Evolutionary conservation across 805 yeast genomes (phyloP), one percentile per base, ranked within the genome.

Genomic region (Grigorovia yakushimaensis): DNA sequence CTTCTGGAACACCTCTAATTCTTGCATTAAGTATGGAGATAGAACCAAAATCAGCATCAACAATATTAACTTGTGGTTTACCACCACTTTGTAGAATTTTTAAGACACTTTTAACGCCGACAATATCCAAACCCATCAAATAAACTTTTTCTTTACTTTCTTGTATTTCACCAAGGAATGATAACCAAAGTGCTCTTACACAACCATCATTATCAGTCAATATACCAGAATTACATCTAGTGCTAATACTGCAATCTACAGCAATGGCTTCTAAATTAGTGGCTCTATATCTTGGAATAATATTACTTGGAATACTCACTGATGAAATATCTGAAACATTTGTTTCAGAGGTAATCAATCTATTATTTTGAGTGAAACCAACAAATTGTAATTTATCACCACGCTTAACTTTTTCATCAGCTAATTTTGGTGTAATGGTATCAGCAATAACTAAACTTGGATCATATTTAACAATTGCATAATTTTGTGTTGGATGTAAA

Each of bases 401-500:
- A 60, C 88, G 79, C 51, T 75, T 70, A 56, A 88, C 70, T 33
- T 84, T 81, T 6, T 54, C 61, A 5, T 65, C 54, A 42, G 82
- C 69, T 53, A 87, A 76, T 47, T 71, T 70, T 4, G 95, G 93
- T 1, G 94, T 76, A 41, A 70, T 66, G 8, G 87, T 77, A 39
- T 83, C 84, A 2, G 95, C 89, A 20, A 74, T 62, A 15, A 89
- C 82, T 44, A 87, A 67, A 4, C 70, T 57, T 8, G 96, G 88
- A 60, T 89, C 95, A 62, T 87, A 89, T 61, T 85, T 78, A 22
- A 89, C 72, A 48, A 88, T 78, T 1, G 94, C 88, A 64, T 84
- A 88, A 55, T 88, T 88, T 55, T 83, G 86, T 36, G 86, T 78
- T 33, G 97, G 96, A 61, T 88, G 96, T 58, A 87, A 68, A 56